These are phyloP conservation scores for Boechera divaricarpa DNA, from an alignment of 345 rosid species.

Conservation along the genomic window DNA sequence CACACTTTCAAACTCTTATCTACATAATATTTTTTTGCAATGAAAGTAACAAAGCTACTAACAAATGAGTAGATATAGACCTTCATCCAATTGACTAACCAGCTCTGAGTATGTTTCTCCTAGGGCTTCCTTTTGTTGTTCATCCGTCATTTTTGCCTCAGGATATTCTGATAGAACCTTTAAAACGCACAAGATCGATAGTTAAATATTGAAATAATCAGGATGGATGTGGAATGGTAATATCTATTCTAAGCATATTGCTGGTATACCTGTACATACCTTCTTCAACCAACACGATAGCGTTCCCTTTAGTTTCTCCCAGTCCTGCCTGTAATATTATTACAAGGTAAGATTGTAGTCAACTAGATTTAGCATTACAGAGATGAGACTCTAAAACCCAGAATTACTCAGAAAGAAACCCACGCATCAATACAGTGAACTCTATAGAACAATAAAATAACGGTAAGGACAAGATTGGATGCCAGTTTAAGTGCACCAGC, in stretches of 20 bases:
- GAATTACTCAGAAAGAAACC: neutral
- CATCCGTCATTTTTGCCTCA: slow-evolving; percentile 68
- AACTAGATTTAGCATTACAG: neutral
- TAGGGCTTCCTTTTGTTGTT: slow-evolving; percentile 65
- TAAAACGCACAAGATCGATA: slow-evolving; percentile 35
- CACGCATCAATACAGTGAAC: slow-evolving; percentile 1
- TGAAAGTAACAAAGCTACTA: slow-evolving; percentile 20
- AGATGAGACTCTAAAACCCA: neutral
- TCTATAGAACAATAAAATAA: neutral
- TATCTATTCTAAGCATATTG: slow-evolving; percentile 29
- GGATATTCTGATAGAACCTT: slow-evolving; percentile 90
- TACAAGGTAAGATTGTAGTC: slow-evolving; percentile 11
- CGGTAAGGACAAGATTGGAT: neutral
- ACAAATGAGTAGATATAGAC: slow-evolving; percentile 48
- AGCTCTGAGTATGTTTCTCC: slow-evolving; percentile 73
- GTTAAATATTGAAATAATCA: slow-evolving; percentile 26
- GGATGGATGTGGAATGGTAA: neutral
- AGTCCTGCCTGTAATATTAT: slow-evolving; percentile 66
- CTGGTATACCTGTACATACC: slow-evolving; percentile 89
- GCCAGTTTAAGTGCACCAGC: neutral
- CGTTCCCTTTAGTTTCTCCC: slow-evolving; percentile 80
- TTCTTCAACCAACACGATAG: slow-evolving; percentile 89
- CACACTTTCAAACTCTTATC: slow-evolving; percentile 16
- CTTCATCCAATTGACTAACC: slow-evolving; percentile 73
- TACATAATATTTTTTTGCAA: slow-evolving; percentile 7